Percentiles rank a stretch among this genome's conserved stretches.
Evolutionary conservation across 1,284 basidiomycete species (phyloP).

Genomic region (Leucoagaricus sp.): DNA sequence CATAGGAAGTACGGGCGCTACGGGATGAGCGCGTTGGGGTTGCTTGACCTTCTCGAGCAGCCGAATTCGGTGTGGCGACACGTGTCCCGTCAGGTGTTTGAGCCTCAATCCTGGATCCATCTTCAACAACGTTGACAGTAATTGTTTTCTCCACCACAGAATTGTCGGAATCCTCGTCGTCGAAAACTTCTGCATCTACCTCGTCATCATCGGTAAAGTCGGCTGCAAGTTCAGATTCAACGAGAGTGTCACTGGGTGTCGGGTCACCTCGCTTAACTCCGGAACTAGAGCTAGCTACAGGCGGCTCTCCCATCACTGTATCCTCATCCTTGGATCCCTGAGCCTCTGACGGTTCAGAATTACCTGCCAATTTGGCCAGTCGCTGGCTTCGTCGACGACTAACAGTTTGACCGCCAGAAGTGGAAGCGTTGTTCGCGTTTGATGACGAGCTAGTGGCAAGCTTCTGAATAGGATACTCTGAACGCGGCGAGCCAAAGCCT

Average conservation of each 20-base stretch:
- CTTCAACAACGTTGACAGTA: conserved; percentile 81
- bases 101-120: conserved; percentile 90
- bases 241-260: conserved; percentile 50
- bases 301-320: conserved; percentile 16
- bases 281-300: conserved; percentile 12
- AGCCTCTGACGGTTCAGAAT: conserved; percentile 26
- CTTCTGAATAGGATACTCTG: conserved; percentile 29
- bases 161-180: conserved; percentile 69
- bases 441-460: conserved; percentile 27
- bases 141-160: conserved; percentile 79
- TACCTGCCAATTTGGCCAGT: conserved; percentile 62
- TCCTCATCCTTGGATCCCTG: conserved; percentile 23
- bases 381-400: conserved; percentile 80
- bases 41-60: conserved; percentile 38
- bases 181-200: conserved; percentile 78
- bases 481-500: conserved; percentile 45
- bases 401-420: conserved; percentile 37
- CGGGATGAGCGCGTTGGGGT: conserved; percentile 41
- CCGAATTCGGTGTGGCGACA: conserved; percentile 81
- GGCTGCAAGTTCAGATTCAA: conserved; percentile 65
- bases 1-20: conserved; percentile 76
- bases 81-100: conserved; percentile 96
- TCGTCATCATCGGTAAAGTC: conserved; percentile 85
- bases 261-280: conserved; percentile 18
- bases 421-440: conserved; percentile 34